Evolutionary conservation across 495 filamentous ascomycete genomes (phyloP).

Genomic region (Hyaloscypha finlandica): DNA sequence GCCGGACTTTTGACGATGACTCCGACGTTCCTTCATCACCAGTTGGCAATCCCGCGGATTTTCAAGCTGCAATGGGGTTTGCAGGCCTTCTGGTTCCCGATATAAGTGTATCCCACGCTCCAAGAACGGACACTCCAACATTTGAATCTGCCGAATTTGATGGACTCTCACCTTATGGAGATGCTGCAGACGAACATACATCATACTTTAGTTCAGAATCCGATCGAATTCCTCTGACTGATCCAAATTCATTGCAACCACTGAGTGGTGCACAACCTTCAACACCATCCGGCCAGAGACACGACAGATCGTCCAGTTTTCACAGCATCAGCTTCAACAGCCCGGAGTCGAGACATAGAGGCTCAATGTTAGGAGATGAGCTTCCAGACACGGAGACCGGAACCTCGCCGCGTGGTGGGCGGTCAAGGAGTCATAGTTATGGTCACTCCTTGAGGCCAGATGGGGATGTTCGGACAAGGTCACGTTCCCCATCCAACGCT

Average conservation of each 20-base stretch:
- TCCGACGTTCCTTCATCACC: conserved; percentile 25
- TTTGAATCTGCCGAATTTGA: conserved; percentile 37
- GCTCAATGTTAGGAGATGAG: conserved; percentile 63
- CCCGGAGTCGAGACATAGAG: conserved; percentile 37
- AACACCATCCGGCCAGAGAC: conserved; percentile 41
- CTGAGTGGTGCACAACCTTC: conserved; percentile 56
- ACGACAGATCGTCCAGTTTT: conserved; percentile 61
- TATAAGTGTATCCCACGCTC: conserved; percentile 32
- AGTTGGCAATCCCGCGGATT: conserved; percentile 34
- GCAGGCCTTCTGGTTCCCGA: conserved; percentile 36
- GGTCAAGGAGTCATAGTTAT: conserved; percentile 47
- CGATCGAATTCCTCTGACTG: conserved; percentile 69
- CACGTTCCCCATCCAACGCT: conserved; percentile 55
- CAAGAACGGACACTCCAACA: conserved; percentile 14
- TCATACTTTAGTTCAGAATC: conserved; percentile 62
- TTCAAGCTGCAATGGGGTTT: conserved; percentile 35
- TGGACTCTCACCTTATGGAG: conserved; percentile 36
- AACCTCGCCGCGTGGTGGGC: conserved; percentile 38
- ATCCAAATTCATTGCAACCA: conserved; percentile 60
- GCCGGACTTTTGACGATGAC: conserved; percentile 21
- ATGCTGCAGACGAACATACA: conserved; percentile 49
- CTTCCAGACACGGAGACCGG: conserved; percentile 58
- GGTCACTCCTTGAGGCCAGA: conserved; percentile 48
- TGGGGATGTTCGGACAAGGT: conserved; percentile 49
- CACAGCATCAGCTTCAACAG: conserved; percentile 54